phyloP scores from a whole-genome alignment of 2,329 filamentous ascomycete species.

The Pseudopithomyces chartarum region DNA sequence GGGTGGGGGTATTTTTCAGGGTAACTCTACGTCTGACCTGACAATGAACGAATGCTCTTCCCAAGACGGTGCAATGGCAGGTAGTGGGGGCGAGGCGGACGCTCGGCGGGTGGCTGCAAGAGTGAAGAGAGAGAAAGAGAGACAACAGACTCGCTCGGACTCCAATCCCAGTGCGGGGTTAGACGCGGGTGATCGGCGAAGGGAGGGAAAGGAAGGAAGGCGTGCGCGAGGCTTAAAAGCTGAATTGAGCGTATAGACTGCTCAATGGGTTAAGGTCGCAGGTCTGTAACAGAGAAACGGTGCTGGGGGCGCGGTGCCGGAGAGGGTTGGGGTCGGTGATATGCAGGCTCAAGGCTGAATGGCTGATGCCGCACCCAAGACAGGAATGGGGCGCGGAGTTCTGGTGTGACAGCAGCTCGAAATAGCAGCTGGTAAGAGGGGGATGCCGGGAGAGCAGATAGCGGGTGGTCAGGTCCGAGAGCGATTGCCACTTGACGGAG shows the following conservation, averaged over 20 bases:
- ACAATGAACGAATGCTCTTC: slow-evolving; percentile 5
- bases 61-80: slow-evolving; percentile 14
- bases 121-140: slow-evolving; percentile 31
- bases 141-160: slow-evolving; percentile 32
- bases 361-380: slow-evolving; percentile 39
- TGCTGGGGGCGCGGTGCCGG: slow-evolving; percentile 27
- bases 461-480: slow-evolving; percentile 32
- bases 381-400: slow-evolving; percentile 40
- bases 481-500: slow-evolving; percentile 24
- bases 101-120: slow-evolving; percentile 23
- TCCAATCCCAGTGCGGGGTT: slow-evolving; percentile 38
- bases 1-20: slow-evolving; percentile 29
- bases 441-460: slow-evolving; percentile 35
- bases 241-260: slow-evolving; percentile 24
- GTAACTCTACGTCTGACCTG: slow-evolving; percentile 15
- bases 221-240: slow-evolving; percentile 30
- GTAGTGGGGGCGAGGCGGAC: slow-evolving; percentile 18
- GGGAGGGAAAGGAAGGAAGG: slow-evolving; percentile 21
- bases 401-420: slow-evolving; percentile 39
- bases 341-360: slow-evolving; percentile 42
- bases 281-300: slow-evolving; percentile 31
- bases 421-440: slow-evolving; percentile 39
- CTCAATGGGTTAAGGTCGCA: slow-evolving; percentile 31
- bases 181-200: slow-evolving; percentile 38
- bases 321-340: slow-evolving; percentile 32